phyloP scores from a whole-genome alignment of 1,139 yeast genomes.

The Sugiyamaella sp. region DNA sequence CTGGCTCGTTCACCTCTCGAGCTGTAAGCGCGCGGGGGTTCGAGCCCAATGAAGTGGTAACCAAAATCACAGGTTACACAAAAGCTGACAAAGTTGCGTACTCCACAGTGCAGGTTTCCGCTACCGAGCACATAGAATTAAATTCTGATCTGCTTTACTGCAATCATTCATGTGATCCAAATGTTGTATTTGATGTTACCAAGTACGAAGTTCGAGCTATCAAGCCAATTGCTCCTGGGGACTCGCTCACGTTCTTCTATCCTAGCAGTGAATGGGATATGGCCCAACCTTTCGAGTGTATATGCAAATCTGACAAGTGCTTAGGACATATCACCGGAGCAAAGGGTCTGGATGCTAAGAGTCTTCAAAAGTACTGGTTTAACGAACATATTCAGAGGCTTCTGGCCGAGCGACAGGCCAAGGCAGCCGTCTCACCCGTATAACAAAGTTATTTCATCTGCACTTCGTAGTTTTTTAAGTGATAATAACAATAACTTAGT shows the following conservation, averaged over 20 bases:
- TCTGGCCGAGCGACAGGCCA: not conserved
- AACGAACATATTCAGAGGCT: constrained; percentile 16
- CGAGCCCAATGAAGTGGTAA: constrained; percentile 8
- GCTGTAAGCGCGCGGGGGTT: constrained; percentile 7
- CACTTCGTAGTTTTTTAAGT: not conserved
- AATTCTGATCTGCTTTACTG: constrained; percentile 22
- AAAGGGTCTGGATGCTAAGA: not conserved
- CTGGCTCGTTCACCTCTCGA: constrained; percentile 19
- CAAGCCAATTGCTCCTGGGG: constrained; percentile 13
- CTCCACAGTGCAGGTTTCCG: constrained; percentile 20
- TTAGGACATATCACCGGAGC: constrained; percentile 18
- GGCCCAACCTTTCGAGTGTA: constrained; percentile 22
- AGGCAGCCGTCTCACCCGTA: too few species aligned
- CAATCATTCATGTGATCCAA: constrained; percentile 23
- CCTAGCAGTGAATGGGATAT: constrained; percentile 22
- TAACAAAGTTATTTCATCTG: not conserved
- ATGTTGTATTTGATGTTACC: constrained; percentile 19
- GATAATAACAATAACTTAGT: too few species aligned
- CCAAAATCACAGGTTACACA: constrained; percentile 18
- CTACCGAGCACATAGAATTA: constrained; percentile 17
- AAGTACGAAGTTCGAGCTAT: constrained; percentile 21
- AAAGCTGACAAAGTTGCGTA: constrained; percentile 14
- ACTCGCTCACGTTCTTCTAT: constrained; percentile 19
- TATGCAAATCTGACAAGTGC: constrained; percentile 7
- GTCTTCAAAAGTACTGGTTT: constrained; percentile 16